A percentile compares a stretch with the other conserved stretches of the same genome.
These are phyloP conservation scores for Spirogloea muscicola DNA, from an alignment of 139 green algal genomes.

Conservation along the genomic window DNA sequence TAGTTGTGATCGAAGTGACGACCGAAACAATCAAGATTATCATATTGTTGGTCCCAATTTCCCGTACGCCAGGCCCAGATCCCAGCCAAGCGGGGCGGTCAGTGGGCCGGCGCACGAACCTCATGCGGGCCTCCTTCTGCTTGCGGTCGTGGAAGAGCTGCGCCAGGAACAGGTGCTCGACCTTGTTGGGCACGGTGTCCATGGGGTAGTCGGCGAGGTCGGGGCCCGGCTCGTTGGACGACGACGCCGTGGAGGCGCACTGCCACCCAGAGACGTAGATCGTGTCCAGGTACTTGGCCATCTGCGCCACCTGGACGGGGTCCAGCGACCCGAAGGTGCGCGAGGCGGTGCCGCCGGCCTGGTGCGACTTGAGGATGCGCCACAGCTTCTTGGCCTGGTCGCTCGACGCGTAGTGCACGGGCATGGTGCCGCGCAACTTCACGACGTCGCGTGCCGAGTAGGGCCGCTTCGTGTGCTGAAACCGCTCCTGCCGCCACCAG, in stretches of 20 bases:
- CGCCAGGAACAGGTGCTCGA: slow-evolving; percentile 47
- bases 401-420: slow-evolving; percentile 23
- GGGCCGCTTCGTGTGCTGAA: slow-evolving; percentile 29
- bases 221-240: slow-evolving; percentile 43
- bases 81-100: no score
- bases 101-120: no score
- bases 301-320: slow-evolving; percentile 46
- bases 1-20: no score
- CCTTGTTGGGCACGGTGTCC: slow-evolving; percentile 48
- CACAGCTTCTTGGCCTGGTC: slow-evolving; percentile 45
- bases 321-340: slow-evolving; percentile 42
- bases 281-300: slow-evolving; percentile 68
- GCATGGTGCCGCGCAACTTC: slow-evolving; percentile 29
- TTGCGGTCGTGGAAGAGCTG: slow-evolving; percentile 42
- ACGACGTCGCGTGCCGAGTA: slow-evolving; percentile 35
- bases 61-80: no score
- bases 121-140: slow-evolving; percentile 26
- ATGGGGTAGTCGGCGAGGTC: slow-evolving; percentile 45
- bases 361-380: slow-evolving; percentile 33
- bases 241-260: slow-evolving; percentile 34
- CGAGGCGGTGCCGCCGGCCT: slow-evolving; percentile 27
- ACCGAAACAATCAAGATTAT: no score
- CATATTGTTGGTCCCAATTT: no score
- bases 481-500: slow-evolving; percentile 31
- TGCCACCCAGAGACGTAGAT: slow-evolving; percentile 90